Evolutionary conservation across 768 basidiomycete species (phyloP).

Genomic region (Pholiota molesta): DNA sequence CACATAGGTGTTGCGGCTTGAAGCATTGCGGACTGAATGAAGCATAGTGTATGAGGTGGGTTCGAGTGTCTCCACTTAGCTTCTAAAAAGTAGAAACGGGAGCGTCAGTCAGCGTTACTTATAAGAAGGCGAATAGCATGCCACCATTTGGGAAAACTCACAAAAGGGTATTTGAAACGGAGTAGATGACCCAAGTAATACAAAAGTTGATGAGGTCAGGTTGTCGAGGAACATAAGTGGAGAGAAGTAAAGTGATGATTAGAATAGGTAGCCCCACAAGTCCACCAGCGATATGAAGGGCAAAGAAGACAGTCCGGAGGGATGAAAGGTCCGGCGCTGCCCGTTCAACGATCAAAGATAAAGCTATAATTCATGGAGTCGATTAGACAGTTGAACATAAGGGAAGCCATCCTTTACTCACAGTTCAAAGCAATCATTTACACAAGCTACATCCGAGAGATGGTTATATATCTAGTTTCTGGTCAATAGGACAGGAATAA

Average conservation of each 20-base stretch:
- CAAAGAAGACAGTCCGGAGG: slow-evolving; percentile 43
- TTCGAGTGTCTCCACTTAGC: slow-evolving; percentile 17
- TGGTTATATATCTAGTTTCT: not conserved
- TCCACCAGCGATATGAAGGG: slow-evolving; percentile 53
- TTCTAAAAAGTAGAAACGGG: slow-evolving; percentile 3
- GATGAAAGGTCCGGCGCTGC: not conserved
- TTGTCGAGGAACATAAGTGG: slow-evolving; percentile 45
- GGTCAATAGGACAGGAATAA: not conserved
- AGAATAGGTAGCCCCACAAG: slow-evolving; percentile 54
- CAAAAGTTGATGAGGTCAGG: slow-evolving; percentile 62
- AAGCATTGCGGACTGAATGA: slow-evolving; percentile 54
- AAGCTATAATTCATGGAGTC: not conserved
- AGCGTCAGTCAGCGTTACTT: not conserved
- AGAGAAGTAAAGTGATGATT: slow-evolving; percentile 45
- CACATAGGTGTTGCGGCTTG: slow-evolving; percentile 60
- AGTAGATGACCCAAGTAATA: slow-evolving; percentile 57
- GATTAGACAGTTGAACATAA: not conserved
- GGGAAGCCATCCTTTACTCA: not conserved
- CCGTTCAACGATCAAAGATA: not conserved
- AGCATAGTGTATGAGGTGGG: slow-evolving; percentile 40
- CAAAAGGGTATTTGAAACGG: slow-evolving; percentile 53
- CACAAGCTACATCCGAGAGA: not conserved
- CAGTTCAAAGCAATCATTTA: not conserved
- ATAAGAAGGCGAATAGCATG: not conserved
- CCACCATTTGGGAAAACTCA: slow-evolving; percentile 31